A percentile compares a stretch with the other conserved stretches of the same genome.
Conservation (phyloP, 2,329 filamentous ascomycete species). For the Penicillium sp. region DNA sequence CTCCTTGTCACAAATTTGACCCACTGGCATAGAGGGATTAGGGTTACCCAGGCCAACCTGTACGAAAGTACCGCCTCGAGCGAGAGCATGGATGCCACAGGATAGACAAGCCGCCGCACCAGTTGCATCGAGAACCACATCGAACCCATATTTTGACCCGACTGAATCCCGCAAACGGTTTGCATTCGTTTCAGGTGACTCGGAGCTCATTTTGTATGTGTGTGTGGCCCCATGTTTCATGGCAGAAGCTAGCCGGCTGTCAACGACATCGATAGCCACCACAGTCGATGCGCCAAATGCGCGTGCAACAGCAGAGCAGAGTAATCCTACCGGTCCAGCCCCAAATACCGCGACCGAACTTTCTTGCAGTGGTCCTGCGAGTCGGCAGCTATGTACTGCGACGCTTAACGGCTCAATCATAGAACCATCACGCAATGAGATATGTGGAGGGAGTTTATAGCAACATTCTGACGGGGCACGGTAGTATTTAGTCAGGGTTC, state of each 20-base stretch:
- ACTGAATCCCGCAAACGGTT: constrained; percentile 63
- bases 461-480: constrained; percentile 80
- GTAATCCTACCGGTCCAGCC: constrained; percentile 79
- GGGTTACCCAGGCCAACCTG: constrained; percentile 84
- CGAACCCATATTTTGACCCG: constrained; percentile 66
- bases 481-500: constrained; percentile 85
- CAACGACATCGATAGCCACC: constrained; percentile 74
- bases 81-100: constrained; percentile 67
- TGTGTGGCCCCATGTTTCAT: constrained; percentile 61
- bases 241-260: constrained; percentile 72
- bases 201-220: constrained; percentile 62
- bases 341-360: constrained; percentile 80
- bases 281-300: constrained; percentile 80
- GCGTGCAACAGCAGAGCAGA: constrained; percentile 80
- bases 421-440: constrained; percentile 75
- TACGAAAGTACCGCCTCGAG: constrained; percentile 72
- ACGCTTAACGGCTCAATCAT: constrained; percentile 85
- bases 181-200: constrained; percentile 71
- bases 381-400: constrained; percentile 77
- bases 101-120: constrained; percentile 77
- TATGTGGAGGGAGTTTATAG: constrained; percentile 71
- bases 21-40: constrained; percentile 69
- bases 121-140: constrained; percentile 76
- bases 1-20: constrained; percentile 85
- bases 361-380: constrained; percentile 72